Base-by-base conservation (phyloP, 2,329 filamentous ascomycete species). In the Penicillium brevicompactum region DNA sequence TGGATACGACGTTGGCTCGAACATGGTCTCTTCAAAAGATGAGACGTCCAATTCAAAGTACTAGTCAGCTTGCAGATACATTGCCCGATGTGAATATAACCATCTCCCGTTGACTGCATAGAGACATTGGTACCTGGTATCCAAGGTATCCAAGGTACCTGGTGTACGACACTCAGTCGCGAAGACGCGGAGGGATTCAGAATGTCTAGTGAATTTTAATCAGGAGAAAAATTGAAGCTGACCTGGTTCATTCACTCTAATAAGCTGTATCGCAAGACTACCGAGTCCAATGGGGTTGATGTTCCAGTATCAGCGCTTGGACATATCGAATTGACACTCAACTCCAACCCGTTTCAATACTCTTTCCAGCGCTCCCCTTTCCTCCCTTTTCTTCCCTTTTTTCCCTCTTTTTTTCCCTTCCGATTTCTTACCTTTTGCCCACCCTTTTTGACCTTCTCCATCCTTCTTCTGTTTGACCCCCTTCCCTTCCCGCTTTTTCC, bases 341-440 rank as follows among this genome's bases (percentile, higher is more conserved):
- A 37, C 34, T 37, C 5, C 34, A 41, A 18, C 38, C 38, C 38
- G 18, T 18, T 51, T 34, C 24, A 49, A 49, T 65, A 58, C 58
- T 64, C 58, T 37, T 37, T 37, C 34, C 34, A 65, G 53, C 57
- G 61, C 62, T 53, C 57, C 58, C 49, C 56, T 62, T 62, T 58
- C 61, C 52, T 62, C 59, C 55, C 64, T 59, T 67, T 55, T 63
- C 59, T 68, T 66, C 59, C 55, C 55, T 60, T 57, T 59, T 48
- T 58, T 51, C 53, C 45, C 51, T 38, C 41, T 49, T 56, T 49
- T 42, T 55, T 46, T 59, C 53, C 32, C 44, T 49, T 50, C 42
- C 59, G 34, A 42, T 44, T 43, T 49, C 49, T 38, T 61, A 46
- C 56, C 46, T 47, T 48, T 21, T 44, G 44, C 53, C 45, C 52